Base-by-base conservation (phyloP, 345 rosid species). In the Noccaea bulbosa region DNA sequence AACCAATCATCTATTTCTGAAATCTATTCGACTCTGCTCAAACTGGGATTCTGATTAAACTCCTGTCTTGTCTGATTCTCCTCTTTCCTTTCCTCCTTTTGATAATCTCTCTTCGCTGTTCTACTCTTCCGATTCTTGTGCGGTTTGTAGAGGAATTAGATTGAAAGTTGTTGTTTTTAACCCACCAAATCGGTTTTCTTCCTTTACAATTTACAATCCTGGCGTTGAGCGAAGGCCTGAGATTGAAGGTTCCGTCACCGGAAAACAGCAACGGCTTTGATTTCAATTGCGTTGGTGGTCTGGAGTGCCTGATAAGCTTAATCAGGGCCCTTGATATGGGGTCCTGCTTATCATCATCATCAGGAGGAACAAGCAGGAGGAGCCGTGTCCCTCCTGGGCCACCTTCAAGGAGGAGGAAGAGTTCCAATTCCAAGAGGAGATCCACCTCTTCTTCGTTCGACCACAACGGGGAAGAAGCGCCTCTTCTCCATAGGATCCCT, bases 311-410 rank as follows among this genome's bases (percentile, higher is more conserved):
- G 71, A 70, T 89, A 76, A 78, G 69, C 69, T 76, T 94, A 53
- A 69, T 94, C 90, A 91, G 99, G 89, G 99, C 96, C 95, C 99
- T 94, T 43, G 88, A 87, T 77, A 86, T 89, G 99, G 99, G 96
- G 86, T 94, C 96, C 95, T 94, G 96, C 93, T 91, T 91, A 71
- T 86, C 98, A 69, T 80, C 86, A 15, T 55, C 77, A n/a, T 17
- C n/a, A n/a, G 24, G 24, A 22, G 65, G 60, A 15, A 96, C 83
- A 76, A 84, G 88, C 81, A 79, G 83, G 0, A 55, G 67, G 90
- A 90, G 24, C 27, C 62, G 15, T 6, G 88, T 83, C 15, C 49
- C 49, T 35, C 72, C 83, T 67, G 83, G 86, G 16, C 84, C 88
- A n/a, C 16, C 85, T 14, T 53, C 76, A 54, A 77, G 79, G 85